phyloP scores from a whole-genome alignment of 331 rosid genomes.

The Malus hybrid region DNA sequence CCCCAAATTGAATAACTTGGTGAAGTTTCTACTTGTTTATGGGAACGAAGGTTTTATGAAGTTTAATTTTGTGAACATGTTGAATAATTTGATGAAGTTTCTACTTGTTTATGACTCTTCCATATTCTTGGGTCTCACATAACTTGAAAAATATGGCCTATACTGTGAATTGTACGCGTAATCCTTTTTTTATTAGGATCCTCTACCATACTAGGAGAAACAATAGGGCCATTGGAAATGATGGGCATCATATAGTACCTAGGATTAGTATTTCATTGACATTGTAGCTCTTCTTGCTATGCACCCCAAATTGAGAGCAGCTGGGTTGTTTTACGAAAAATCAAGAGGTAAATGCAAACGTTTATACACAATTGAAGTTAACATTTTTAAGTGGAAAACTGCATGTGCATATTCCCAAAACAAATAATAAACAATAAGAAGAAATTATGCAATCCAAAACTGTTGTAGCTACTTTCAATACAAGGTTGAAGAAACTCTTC shows the following conservation, averaged over 20 bases:
- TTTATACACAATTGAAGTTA: background rate
- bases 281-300: slow-evolving; percentile 46
- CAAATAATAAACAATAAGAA: background rate
- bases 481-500: slow-evolving; percentile 71
- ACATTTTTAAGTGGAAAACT: background rate
- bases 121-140: slow-evolving; percentile 5
- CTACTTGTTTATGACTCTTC: too few relatives aligned
- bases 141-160: slow-evolving; percentile 20
- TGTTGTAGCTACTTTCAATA: slow-evolving; percentile 55
- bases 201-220: slow-evolving; percentile 7
- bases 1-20: too few relatives aligned
- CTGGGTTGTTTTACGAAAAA: slow-evolving; percentile 29
- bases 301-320: slow-evolving; percentile 74
- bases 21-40: too few relatives aligned
- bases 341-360: background rate
- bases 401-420: background rate
- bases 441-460: background rate
- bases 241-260: slow-evolving; percentile 45
- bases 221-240: slow-evolving; percentile 12
- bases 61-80: too few relatives aligned
- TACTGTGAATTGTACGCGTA: background rate
- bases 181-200: slow-evolving; percentile 16
- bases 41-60: too few relatives aligned
- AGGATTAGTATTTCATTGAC: slow-evolving; percentile 48
- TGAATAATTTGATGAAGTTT: too few relatives aligned